Base-by-base conservation (phyloP, 345 rosid genomes). In the Triadica sebifera region DNA sequence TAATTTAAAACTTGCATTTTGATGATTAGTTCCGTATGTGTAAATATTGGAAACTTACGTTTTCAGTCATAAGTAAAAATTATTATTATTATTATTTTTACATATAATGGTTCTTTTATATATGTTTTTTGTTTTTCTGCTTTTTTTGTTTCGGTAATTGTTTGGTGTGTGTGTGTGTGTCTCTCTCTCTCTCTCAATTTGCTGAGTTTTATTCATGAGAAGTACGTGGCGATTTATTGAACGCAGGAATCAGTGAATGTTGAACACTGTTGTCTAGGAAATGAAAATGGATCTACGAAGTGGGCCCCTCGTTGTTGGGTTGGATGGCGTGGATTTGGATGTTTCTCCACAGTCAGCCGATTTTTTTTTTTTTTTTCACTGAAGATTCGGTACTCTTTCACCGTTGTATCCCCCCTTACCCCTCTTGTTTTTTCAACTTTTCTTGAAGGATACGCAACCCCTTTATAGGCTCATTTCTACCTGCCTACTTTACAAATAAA, bases 311-410 rank as follows among this genome's bases (percentile, higher is more conserved):
- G 59, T 16, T 57, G 56, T 34, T 69, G 12, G 60, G 45, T 39
- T 68, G n/a, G 45, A 78, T 70, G 59, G 84, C 86, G 86, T 78
- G 80, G 69, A 69, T 76, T 80, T 82, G 83, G 74, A 84, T 80
- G 85, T 84, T 86, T 86, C 87, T 86, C 78, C 79, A 82, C 76
- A 53, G 80, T 80, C 75, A 73, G 74, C 89, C 83, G 87, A 84
- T 71, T 69, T 78, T 50, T 65, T 5, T 39, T 15, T 20, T 51
- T 74, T 58, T 66, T 24, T 38, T 37, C 65, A 47, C 57, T 22
- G 2, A 7, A 43, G 8, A 43, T 1, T 2, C 25, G 17, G 19
- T 65, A 4, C 24, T 38, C 47, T 39, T 45, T 65, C 7, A 9
- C 13, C 8, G 7, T n/a, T 5, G 16, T 5, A 0, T 8, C 20